Conservation (phyloP, 2,329 filamentous ascomycete species). For the Pseudogymnoascus sp. region DNA sequence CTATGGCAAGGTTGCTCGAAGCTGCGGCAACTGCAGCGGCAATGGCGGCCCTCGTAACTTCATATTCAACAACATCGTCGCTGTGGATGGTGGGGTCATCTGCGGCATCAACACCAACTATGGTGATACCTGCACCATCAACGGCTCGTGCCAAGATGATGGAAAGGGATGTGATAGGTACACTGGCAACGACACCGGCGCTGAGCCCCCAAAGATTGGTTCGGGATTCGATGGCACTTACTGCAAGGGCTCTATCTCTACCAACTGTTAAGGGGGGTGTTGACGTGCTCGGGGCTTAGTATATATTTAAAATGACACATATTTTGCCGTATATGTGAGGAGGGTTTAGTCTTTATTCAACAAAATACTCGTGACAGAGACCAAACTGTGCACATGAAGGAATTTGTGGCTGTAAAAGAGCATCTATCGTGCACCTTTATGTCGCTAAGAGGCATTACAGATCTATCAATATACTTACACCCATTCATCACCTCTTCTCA, state of each 20-base stretch:
- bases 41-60: slow-evolving; percentile 36
- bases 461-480: neutral
- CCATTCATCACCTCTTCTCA: neutral
- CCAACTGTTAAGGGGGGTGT: neutral
- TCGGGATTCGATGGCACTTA: slow-evolving; percentile 32
- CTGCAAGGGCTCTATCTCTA: slow-evolving; percentile 24
- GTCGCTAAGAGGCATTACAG: neutral
- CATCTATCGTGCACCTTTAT: neutral
- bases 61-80: slow-evolving; percentile 37
- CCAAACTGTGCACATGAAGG: no score
- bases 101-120: slow-evolving; percentile 47
- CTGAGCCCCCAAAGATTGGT: slow-evolving; percentile 33
- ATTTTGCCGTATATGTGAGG: neutral
- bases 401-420: neutral
- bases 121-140: slow-evolving; percentile 39
- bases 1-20: slow-evolving; percentile 43
- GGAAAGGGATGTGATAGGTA: slow-evolving; percentile 28
- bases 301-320: neutral
- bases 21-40: slow-evolving; percentile 42
- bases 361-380: no score
- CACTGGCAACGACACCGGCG: slow-evolving; percentile 31
- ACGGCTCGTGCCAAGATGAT: slow-evolving; percentile 29
- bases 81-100: slow-evolving; percentile 35
- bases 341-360: neutral
- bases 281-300: neutral